Evolutionary conservation across 495 filamentous ascomycete genomes (phyloP).

Genomic region (Penicillium daleae): DNA sequence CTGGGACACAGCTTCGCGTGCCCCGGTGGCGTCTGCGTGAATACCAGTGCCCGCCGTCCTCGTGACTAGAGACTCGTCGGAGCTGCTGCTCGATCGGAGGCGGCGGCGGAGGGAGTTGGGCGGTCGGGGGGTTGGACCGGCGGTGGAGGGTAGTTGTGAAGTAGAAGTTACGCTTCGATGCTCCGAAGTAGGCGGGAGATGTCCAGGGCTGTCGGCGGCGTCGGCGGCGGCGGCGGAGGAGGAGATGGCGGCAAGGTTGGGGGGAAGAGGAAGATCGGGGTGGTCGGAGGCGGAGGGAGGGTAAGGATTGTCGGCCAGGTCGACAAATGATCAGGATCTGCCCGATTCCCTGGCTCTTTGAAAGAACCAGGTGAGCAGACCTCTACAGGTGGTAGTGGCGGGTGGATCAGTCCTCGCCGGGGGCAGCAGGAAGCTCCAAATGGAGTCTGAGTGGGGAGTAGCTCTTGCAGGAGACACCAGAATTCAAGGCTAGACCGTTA

Average conservation of each 20-base stretch:
- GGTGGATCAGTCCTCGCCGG: constrained; percentile 12
- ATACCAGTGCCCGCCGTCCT: constrained; percentile 26
- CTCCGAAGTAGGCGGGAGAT: constrained; percentile 11
- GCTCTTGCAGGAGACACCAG: background rate
- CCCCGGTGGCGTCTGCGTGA: constrained; percentile 27
- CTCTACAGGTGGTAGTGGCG: constrained; percentile 29
- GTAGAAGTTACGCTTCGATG: constrained; percentile 9
- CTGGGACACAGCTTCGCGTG: constrained; percentile 35
- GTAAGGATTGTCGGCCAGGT: constrained; percentile 65
- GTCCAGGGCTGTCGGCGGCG: constrained; percentile 12
- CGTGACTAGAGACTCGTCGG: constrained; percentile 24
- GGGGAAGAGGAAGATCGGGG: constrained; percentile 52
- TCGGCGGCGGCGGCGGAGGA: constrained; percentile 26
- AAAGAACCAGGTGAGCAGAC: constrained; percentile 57
- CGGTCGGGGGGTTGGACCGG: constrained; percentile 12
- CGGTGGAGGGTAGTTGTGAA: constrained; percentile 8
- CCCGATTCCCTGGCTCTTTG: constrained; percentile 53
- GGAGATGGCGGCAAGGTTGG: constrained; percentile 28
- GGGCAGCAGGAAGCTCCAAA: constrained; percentile 5
- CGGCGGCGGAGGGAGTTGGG: constrained; percentile 34
- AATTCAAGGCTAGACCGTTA: background rate
- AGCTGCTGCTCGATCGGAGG: constrained; percentile 34
- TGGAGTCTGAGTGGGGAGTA: background rate
- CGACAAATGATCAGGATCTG: constrained; percentile 51
- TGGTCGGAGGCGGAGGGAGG: constrained; percentile 63